These are phyloP conservation scores for Pythium angustatum DNA, from an alignment of 352 stramenopile genomes.

Conservation along the genomic window DNA sequence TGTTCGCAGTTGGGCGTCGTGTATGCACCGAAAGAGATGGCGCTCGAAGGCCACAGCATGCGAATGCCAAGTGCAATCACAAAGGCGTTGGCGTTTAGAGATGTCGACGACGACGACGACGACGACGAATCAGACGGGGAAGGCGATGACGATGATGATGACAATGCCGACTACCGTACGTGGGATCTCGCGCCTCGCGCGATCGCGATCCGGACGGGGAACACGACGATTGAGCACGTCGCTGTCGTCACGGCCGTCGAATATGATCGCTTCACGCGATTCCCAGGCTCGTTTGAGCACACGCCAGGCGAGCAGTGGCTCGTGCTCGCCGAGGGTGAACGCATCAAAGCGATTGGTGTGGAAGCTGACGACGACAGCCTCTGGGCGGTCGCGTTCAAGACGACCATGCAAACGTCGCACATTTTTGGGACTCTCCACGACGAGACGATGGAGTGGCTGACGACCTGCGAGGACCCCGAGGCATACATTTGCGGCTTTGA, in stretches of 20 bases:
- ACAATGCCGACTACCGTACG: neutral
- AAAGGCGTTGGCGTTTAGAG: neutral
- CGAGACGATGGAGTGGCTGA: neutral
- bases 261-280: neutral
- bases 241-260: neutral
- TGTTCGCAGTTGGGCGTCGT: constrained; percentile 7
- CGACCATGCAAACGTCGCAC: constrained; percentile 5
- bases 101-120: neutral
- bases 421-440: neutral
- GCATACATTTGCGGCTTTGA: constrained; percentile 5
- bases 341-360: constrained; percentile 6
- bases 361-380: neutral
- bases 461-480: neutral
- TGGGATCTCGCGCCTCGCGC: neutral
- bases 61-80: neutral
- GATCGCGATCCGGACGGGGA: neutral
- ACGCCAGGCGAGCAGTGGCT: constrained; percentile 9
- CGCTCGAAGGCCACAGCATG: neutral
- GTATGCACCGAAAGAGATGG: constrained; percentile 5
- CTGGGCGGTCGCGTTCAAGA: constrained; percentile 1
- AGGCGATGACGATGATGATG: neutral
- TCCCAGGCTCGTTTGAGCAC: neutral
- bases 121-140: no score
- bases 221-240: neutral
- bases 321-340: constrained; percentile 6